Evolutionary conservation across 2,329 filamentous ascomycete species (phyloP).

Genomic region (Dactylellina leptospora): DNA sequence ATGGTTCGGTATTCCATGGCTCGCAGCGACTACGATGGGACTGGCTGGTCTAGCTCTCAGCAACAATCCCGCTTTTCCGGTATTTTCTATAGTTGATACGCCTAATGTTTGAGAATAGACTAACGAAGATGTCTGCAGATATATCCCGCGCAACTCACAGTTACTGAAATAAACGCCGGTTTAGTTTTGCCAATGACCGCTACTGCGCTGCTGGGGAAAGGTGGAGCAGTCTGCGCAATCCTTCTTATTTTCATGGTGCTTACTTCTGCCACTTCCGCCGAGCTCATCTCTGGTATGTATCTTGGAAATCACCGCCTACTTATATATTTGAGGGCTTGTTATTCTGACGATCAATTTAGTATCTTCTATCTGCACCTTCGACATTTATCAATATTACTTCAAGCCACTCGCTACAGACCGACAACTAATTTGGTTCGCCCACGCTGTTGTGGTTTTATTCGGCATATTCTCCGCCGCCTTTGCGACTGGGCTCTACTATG

Average conservation of each 20-base stretch:
- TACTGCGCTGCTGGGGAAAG: conserved; percentile 80
- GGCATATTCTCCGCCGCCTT: conserved; percentile 80
- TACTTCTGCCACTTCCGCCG: conserved; percentile 81
- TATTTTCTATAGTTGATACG: background rate
- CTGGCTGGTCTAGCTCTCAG: conserved; percentile 82
- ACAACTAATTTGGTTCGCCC: conserved; percentile 80
- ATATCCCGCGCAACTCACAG: conserved; percentile 74
- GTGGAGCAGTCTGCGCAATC: conserved; percentile 79
- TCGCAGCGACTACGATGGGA: conserved; percentile 87
- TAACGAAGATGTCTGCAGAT: conserved; percentile 60
- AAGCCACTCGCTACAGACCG: conserved; percentile 78
- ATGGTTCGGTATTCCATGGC: conserved; percentile 94
- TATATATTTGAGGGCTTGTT: no score
- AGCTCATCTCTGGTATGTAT: conserved; percentile 73
- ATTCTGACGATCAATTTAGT: conserved; percentile 65
- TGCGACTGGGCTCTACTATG: conserved; percentile 76
- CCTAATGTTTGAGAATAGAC: background rate
- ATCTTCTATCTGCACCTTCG: conserved; percentile 86
- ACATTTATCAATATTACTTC: conserved; percentile 87
- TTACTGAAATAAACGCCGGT: conserved; percentile 80
- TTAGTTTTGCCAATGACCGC: conserved; percentile 86
- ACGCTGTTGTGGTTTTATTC: conserved; percentile 76
- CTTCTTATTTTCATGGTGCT: conserved; percentile 90
- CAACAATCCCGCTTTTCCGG: conserved; percentile 73
- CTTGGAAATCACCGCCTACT: no score